These are phyloP conservation scores for Populus alba DNA, from an alignment of 345 rosid genomes.

Conservation along the genomic window DNA sequence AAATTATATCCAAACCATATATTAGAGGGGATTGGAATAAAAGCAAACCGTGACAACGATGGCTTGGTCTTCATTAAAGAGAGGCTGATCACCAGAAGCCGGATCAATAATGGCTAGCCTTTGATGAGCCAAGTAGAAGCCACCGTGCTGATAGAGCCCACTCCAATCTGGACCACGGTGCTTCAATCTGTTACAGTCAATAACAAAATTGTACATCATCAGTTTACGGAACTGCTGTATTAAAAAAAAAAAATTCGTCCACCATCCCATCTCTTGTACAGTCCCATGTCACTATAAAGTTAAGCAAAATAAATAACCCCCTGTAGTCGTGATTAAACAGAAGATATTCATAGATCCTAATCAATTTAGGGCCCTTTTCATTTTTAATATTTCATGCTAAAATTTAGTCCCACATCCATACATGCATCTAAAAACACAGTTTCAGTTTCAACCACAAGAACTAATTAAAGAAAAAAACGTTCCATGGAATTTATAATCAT, in stretches of 20 bases:
- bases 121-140: slow-evolving; percentile 76
- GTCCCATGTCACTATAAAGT: not conserved
- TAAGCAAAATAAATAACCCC: not conserved
- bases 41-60: slow-evolving; percentile 71
- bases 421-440: not conserved
- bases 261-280: not conserved
- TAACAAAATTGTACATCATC: not conserved
- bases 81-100: slow-evolving; percentile 97
- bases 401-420: slow-evolving; percentile 10
- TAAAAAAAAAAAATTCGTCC: not conserved
- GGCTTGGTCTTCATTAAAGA: slow-evolving; percentile 72
- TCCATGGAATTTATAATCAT: no score
- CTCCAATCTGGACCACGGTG: slow-evolving; percentile 99
- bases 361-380: not conserved
- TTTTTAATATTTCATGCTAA: not conserved
- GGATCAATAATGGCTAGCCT: slow-evolving; percentile 90
- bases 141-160: slow-evolving; percentile 75
- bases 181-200: slow-evolving; percentile 54
- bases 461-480: no score
- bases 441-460: no score
- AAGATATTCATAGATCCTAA: not conserved
- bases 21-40: not conserved
- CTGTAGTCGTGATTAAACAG: not conserved
- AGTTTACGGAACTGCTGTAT: not conserved
- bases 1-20: not conserved